Percentiles rank a stretch among this genome's conserved stretches.
Evolutionary conservation across 148 eudicot genomes (phyloP).

Genomic region (Rhododendron ferrugineum): DNA sequence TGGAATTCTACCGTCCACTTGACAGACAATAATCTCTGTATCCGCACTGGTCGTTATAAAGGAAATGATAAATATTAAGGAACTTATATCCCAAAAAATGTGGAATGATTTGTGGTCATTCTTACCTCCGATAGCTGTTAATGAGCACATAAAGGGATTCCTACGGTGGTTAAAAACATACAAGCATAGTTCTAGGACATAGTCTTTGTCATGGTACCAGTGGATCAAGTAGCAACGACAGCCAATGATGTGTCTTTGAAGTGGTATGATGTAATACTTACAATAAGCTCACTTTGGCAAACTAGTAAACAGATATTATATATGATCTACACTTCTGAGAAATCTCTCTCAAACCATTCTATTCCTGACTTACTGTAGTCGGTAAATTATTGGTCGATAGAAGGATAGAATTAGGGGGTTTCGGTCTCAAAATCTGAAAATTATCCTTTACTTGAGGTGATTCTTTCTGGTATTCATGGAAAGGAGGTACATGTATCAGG

Average conservation of each 20-base stretch:
- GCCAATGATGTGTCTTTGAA: neutral
- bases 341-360: neutral
- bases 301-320: neutral
- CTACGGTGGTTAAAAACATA: neutral
- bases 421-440: neutral
- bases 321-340: neutral
- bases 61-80: neutral
- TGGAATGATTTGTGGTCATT: neutral
- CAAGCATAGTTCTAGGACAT: neutral
- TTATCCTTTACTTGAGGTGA: neutral
- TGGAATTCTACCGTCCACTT: neutral
- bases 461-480: neutral
- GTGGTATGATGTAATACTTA: neutral
- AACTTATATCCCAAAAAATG: neutral
- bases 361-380: neutral
- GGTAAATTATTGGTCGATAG: neutral
- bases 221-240: neutral
- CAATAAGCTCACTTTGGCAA: neutral
- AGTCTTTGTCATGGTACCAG: neutral
- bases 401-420: neutral
- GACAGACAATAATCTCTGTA: neutral
- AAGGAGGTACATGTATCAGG: neutral
- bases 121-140: neutral
- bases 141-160: neutral
- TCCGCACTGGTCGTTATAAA: neutral